Evolutionary conservation across 805 yeast species (phyloP).

Genomic region (Saturnispora hagleri): DNA sequence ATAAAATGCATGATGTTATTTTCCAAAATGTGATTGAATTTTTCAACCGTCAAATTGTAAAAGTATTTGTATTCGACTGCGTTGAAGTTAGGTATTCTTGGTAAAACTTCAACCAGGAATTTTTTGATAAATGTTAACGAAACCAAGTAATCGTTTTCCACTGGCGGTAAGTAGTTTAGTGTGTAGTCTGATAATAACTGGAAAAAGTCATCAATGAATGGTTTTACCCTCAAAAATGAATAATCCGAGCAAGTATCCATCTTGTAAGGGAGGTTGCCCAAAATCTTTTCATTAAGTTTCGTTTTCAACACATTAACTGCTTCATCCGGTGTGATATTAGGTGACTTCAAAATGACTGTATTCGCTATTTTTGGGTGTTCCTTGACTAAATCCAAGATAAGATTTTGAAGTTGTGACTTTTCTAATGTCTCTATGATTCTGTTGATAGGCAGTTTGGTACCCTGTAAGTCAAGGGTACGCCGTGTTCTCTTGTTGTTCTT

Average conservation of each 20-base stretch:
- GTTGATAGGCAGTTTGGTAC: conserved; percentile 52
- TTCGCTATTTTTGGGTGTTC: conserved; percentile 53
- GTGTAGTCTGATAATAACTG: conserved; percentile 67
- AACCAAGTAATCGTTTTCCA: conserved; percentile 42
- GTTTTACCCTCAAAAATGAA: conserved; percentile 64
- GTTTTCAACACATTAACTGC: conserved; percentile 41
- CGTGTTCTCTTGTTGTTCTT: conserved; percentile 27
- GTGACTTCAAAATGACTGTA: conserved; percentile 44
- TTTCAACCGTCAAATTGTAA: conserved; percentile 26
- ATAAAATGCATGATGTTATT: conserved; percentile 22
- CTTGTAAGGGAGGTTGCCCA: conserved; percentile 57
- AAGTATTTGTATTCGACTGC: conserved; percentile 46
- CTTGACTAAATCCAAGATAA: conserved; percentile 45
- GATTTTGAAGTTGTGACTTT: conserved; percentile 40
- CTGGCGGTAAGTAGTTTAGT: conserved; percentile 62
- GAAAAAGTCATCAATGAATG: conserved; percentile 58
- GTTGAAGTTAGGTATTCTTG: conserved; percentile 57
- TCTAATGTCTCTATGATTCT: conserved; percentile 65
- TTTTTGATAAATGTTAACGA: conserved; percentile 56
- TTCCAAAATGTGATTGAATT: conserved; percentile 25
- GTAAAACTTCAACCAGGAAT: conserved; percentile 47
- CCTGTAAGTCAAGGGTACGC: conserved; percentile 31
- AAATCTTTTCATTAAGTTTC: conserved; percentile 35
- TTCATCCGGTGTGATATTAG: conserved; percentile 46
- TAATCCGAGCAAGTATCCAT: conserved; percentile 69